Evolutionary conservation across 768 basidiomycete genomes (phyloP).

Genomic region (Tulasnella sp.): DNA sequence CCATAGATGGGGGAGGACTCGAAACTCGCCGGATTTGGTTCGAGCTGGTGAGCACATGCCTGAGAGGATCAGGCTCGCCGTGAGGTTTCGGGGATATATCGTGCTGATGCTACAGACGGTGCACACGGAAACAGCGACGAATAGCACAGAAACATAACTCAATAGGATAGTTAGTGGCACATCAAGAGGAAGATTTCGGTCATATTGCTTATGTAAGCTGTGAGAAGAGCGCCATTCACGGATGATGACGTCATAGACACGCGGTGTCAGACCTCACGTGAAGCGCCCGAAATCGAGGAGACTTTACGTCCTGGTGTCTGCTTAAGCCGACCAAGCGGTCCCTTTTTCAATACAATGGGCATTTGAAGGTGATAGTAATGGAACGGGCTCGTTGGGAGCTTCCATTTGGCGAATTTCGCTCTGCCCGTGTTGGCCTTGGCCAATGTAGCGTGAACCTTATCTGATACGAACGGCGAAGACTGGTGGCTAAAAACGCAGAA

Average conservation of each 20-base stretch:
- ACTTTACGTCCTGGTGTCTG: too few species aligned
- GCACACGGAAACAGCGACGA: neutral
- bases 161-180: neutral
- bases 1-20: neutral
- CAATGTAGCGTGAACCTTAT: too few species aligned
- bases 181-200: neutral
- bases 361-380: too few species aligned
- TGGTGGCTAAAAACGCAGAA: too few species aligned
- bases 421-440: too few species aligned
- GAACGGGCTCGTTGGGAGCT: too few species aligned
- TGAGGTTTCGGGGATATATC: neutral
- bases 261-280: slow-evolving; percentile 59
- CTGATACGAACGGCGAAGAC: too few species aligned
- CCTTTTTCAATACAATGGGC: too few species aligned
- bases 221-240: neutral
- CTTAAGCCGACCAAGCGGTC: too few species aligned
- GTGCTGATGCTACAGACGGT: neutral
- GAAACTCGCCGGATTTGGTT: neutral
- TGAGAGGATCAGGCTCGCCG: neutral
- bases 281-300: slow-evolving; percentile 42
- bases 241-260: neutral
- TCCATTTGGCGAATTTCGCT: too few species aligned
- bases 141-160: neutral
- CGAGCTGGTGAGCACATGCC: too few species aligned
- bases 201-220: slow-evolving; percentile 2